These are phyloP conservation scores for Arabidopsis lyrata DNA, from an alignment of 441 rosid species.

Conservation along the genomic window DNA sequence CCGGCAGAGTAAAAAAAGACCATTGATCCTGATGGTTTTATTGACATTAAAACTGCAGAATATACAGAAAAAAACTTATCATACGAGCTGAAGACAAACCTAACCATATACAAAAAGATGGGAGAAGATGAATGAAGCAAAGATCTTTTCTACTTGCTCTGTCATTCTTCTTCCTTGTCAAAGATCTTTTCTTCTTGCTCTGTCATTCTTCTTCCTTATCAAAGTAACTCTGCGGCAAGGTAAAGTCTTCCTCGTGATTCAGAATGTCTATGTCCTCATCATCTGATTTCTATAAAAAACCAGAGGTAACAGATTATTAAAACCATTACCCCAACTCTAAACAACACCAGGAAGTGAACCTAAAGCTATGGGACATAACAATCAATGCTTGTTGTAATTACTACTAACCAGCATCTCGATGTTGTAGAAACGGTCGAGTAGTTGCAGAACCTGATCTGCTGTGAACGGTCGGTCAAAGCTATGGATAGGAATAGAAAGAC, in stretches of 20 bases:
- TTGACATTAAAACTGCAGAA: constrained; percentile 16
- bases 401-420: constrained; percentile 84
- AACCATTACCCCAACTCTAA: constrained; percentile 9
- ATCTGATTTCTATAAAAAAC: constrained; percentile 75
- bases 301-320: not conserved
- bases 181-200: constrained; percentile 3
- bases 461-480: constrained; percentile 89
- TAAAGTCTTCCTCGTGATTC: constrained; percentile 86
- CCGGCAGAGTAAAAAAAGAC: constrained; percentile 1
- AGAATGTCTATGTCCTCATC: constrained; percentile 84
- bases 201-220: constrained; percentile 71
- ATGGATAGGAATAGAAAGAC: constrained; percentile 37
- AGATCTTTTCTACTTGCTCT: constrained; percentile 6
- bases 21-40: constrained; percentile 6
- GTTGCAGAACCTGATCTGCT: constrained; percentile 86
- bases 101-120: constrained; percentile 22
- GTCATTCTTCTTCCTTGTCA: constrained; percentile 66
- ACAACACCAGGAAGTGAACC: not conserved
- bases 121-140: not conserved
- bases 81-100: constrained; percentile 23
- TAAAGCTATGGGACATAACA: not conserved
- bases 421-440: constrained; percentile 93
- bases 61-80: constrained; percentile 18
- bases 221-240: constrained; percentile 84
- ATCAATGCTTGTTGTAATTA: constrained; percentile 11